A percentile compares a stretch with the other conserved stretches of the same genome.
phyloP scores from a whole-genome alignment of 805 yeast genomes.

The Millerozyma miso region DNA sequence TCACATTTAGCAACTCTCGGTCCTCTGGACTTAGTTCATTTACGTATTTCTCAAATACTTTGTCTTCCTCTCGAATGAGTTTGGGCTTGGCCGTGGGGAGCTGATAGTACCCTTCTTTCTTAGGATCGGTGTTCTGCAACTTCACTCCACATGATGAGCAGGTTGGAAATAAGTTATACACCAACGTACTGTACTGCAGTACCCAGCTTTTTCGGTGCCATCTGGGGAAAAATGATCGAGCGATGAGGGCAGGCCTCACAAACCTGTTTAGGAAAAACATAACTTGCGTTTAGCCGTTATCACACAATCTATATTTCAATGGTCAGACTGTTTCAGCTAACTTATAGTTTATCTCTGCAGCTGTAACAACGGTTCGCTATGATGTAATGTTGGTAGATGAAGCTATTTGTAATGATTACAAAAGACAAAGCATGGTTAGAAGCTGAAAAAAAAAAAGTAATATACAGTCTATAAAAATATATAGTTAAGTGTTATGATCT shows the following conservation, averaged over 20 bases:
- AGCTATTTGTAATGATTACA: too few species aligned
- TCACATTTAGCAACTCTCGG: conserved; percentile 19
- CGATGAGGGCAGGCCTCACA: neutral
- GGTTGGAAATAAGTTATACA: conserved; percentile 11
- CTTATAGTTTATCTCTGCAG: too few species aligned
- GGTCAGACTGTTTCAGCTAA: too few species aligned
- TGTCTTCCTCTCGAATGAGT: conserved; percentile 18
- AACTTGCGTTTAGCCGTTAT: too few species aligned
- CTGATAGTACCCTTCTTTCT: conserved; percentile 42
- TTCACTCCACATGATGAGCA: conserved; percentile 59
- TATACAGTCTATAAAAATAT: too few species aligned
- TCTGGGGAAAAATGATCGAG: neutral
- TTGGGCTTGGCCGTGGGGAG: conserved; percentile 8
- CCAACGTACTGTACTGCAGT: neutral
- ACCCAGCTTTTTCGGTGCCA: neutral
- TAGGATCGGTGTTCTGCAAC: conserved; percentile 39
- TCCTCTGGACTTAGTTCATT: conserved; percentile 22
- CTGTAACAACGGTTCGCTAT: too few species aligned
- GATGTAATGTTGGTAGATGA: too few species aligned
- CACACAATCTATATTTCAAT: too few species aligned
- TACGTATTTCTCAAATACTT: conserved; percentile 16
- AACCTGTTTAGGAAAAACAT: neutral
- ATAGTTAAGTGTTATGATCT: too few species aligned
- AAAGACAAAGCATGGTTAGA: too few species aligned
- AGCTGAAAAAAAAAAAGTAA: too few species aligned